Base-by-base conservation (phyloP, 768 basidiomycete species). In the Lactifluus subvellereus region DNA sequence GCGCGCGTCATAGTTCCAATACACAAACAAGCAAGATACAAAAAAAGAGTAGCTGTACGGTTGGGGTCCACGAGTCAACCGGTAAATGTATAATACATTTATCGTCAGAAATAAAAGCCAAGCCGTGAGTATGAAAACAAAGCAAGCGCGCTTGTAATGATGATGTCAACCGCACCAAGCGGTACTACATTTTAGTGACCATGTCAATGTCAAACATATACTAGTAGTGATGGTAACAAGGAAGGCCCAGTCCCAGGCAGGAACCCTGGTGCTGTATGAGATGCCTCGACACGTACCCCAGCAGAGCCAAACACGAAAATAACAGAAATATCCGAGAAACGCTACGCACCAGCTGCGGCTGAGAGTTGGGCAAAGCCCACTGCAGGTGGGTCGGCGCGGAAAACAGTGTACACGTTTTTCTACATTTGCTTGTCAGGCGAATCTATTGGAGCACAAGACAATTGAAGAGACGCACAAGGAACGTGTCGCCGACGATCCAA, bases 401-500 rank as follows among this genome's bases (percentile, higher is more conserved):
- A n/a, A n/a, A n/a, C n/a, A n/a, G n/a, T n/a, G n/a, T n/a, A n/a
- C n/a, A n/a, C n/a, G n/a, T n/a, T n/a, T n/a, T n/a, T n/a, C n/a
- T n/a, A n/a, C n/a, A n/a, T n/a, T n/a, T n/a, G 2, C 27, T 27
- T 27, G 27, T 27, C 27, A 27, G 27, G 27, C 2, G 3, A 27
- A 27, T 27, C 27, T 27, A 27, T 27, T 27, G 27, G 27, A 27
- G 27, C 27, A 27, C 27, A 27, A 27, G 27, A 27, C 27, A 27
- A 27, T 3, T 27, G 27, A 27, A 27, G 27, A 27, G 27, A 27
- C 27, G 2, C 27, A 27, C 27, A 27, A 27, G 27, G 27, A 82
- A 81, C 0, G 79, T 78, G 52, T 80, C 82, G 51, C 83, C 83
- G 49, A 84, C 70, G 57, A 77, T 73, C 74, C 75, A 77, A 4